phyloP scores from a whole-genome alignment of 352 stramenopile genomes.

The Phytophthora colocasiae region DNA sequence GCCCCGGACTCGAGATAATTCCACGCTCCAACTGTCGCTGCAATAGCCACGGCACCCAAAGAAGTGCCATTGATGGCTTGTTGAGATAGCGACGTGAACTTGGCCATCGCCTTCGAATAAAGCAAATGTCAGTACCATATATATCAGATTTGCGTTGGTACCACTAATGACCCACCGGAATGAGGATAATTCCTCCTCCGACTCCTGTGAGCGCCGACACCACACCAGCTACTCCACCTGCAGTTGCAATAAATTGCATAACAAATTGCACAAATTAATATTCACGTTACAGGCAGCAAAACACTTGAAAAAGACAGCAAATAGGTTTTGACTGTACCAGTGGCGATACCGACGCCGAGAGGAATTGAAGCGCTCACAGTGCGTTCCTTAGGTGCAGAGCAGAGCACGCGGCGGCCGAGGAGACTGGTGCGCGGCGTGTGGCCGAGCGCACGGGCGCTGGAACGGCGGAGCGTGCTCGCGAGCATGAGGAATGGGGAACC shows the following conservation, averaged over 20 bases:
- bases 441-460: slow-evolving; percentile 11
- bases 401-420: slow-evolving; percentile 48
- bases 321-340: slow-evolving; percentile 23
- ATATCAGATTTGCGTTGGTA: slow-evolving; percentile 1
- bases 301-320: not conserved
- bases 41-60: slow-evolving; percentile 78
- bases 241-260: slow-evolving; percentile 22
- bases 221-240: slow-evolving; percentile 67
- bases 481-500: slow-evolving; percentile 29
- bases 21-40: slow-evolving; percentile 66
- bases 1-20: slow-evolving; percentile 75
- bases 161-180: slow-evolving; percentile 54
- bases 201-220: slow-evolving; percentile 85
- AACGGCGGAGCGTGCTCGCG: slow-evolving; percentile 31
- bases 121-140: not conserved
- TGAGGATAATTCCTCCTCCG: slow-evolving; percentile 83
- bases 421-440: slow-evolving; percentile 17
- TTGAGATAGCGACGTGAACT: slow-evolving; percentile 81
- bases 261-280: not conserved
- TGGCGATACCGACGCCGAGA: slow-evolving; percentile 51
- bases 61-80: slow-evolving; percentile 88
- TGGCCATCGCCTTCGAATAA: slow-evolving; percentile 67
- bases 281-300: not conserved
- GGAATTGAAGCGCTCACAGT: slow-evolving; percentile 49
- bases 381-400: slow-evolving; percentile 50